Evolutionary conservation across 2,329 filamentous ascomycete species (phyloP).

Genomic region (Zalaria sp.): DNA sequence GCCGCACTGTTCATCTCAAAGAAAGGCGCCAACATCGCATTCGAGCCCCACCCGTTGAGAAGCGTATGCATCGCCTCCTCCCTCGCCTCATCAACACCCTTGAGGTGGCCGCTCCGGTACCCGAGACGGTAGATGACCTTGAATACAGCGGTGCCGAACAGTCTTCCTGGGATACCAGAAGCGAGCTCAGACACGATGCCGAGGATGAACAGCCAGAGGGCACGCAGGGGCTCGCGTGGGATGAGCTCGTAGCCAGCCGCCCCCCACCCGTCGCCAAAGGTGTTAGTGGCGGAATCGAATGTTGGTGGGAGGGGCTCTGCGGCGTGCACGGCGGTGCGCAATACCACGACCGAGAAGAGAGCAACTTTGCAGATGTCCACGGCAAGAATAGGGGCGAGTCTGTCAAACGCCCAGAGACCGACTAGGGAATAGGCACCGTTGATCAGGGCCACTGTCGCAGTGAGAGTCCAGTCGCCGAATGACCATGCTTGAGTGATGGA

Average conservation of each 20-base stretch:
- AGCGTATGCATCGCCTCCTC: slow-evolving; percentile 3
- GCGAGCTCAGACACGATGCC: slow-evolving; percentile 5
- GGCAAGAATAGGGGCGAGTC: neutral
- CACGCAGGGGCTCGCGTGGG: slow-evolving; percentile 1
- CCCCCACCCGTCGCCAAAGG: slow-evolving; percentile 3
- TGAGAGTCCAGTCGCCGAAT: slow-evolving; percentile 1
- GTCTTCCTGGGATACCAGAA: slow-evolving; percentile 4
- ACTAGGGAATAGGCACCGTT: slow-evolving; percentile 4
- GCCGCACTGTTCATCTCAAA: neutral
- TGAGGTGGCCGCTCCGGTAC: slow-evolving; percentile 1
- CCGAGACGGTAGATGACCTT: slow-evolving; percentile 3
- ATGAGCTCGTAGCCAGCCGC: slow-evolving; percentile 2
- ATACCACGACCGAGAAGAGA: slow-evolving; percentile 5
- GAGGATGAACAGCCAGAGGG: slow-evolving; percentile 4
- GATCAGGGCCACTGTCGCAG: neutral
- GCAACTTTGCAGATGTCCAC: slow-evolving; percentile 3
- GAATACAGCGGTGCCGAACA: slow-evolving; percentile 4
- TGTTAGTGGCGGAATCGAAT: slow-evolving; percentile 1
- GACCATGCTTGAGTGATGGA: slow-evolving; percentile 3
- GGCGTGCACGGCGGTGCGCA: slow-evolving; percentile 5
- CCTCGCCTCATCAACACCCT: slow-evolving; percentile 4
- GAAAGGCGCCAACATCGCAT: slow-evolving; percentile 5
- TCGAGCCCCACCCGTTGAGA: slow-evolving; percentile 2
- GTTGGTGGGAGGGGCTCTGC: slow-evolving; percentile 4
- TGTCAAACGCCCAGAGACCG: slow-evolving; percentile 2